These are phyloP conservation scores for Omphalotus guepiniiformis DNA, from an alignment of 768 basidiomycete genomes.

Conservation along the genomic window DNA sequence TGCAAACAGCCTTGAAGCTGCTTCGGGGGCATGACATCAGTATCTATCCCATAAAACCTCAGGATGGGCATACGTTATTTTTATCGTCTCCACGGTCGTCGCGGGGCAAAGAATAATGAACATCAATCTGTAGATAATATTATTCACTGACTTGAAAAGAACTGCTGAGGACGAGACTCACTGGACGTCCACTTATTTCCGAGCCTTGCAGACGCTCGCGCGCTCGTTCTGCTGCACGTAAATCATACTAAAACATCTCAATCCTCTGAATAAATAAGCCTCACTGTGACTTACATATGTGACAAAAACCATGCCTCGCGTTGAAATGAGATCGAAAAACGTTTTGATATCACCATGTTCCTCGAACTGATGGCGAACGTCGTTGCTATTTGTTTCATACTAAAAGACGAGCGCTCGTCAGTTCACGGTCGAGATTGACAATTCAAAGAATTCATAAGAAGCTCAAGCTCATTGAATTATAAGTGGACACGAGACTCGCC, in stretches of 20 bases:
- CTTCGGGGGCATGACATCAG: constrained; percentile 25
- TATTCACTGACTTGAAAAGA: not conserved
- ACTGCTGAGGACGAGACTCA: constrained; percentile 37
- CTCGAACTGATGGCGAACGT: constrained; percentile 83
- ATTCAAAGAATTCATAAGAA: not conserved
- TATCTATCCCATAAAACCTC: not conserved
- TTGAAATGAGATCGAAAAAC: constrained; percentile 92
- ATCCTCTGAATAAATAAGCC: not conserved
- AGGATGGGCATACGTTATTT: constrained; percentile 63
- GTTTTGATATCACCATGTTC: constrained; percentile 95
- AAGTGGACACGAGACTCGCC: constrained; percentile 54
- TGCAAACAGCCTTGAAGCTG: constrained; percentile 83
- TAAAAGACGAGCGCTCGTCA: constrained; percentile 26
- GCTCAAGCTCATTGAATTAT: not conserved
- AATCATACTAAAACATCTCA: constrained; percentile 63
- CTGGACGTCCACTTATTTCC: constrained; percentile 83
- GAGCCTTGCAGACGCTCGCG: constrained; percentile 88
- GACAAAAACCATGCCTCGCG: constrained; percentile 98
- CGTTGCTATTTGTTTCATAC: constrained; percentile 88
- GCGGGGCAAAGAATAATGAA: constrained; percentile 94
- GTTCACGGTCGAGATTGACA: constrained; percentile 2
- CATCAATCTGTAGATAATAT: constrained; percentile 78
- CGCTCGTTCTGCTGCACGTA: constrained; percentile 90
- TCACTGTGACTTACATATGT: constrained; percentile 79
- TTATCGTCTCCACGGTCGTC: constrained; percentile 81